Evolutionary conservation across 257 asterid genomes (phyloP), one percentile per base, ranked within the genome.

Genomic region (Penstemon newberryi): DNA sequence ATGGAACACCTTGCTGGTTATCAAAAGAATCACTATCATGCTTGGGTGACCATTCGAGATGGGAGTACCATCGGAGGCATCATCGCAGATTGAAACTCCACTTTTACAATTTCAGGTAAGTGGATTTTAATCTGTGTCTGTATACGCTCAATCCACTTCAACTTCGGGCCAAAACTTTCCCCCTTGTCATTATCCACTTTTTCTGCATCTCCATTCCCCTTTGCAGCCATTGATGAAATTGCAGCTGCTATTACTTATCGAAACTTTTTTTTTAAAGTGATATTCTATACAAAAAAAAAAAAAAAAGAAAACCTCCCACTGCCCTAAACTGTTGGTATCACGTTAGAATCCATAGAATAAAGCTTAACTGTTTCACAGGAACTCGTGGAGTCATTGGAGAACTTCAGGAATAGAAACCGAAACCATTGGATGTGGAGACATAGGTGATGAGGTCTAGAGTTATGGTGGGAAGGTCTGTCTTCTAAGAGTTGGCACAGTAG

Each of bases 401-500:
- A 66, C 57, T 67, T 3, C 85, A 66, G 57, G 96, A 66, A 57
- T 80, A 79, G 41, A 78, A 76, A 78, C 71, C 71, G 56, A 77
- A 77, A 13, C 77, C 76, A 19, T 68, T 44, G 13, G 83, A 75
- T 56, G 85, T 15, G 63, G 86, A n/a, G 44, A 84, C 73, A 40
- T 73, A 60, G 66, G 86, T 41, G 71, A 88, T 85, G 77, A 89
- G 96, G 83, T 92, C 98, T 52, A 92, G 84, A 13, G 96, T 92
- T 75, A 92, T 75, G 55, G 96, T 86, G 73, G 96, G 95, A 53
- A 75, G 76, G 11, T 94, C 79, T 11, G 77, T 67, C 5, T 86
- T 53, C 7, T 86, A 69, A 42, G 87, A 68, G 65, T 53, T 82
- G 56, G 86, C 77, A 15, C 77, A 68, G 75, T 73, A 79, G 72